These are phyloP conservation scores for Prunus armeniaca DNA, from an alignment of 306 rosid genomes.

Conservation along the genomic window DNA sequence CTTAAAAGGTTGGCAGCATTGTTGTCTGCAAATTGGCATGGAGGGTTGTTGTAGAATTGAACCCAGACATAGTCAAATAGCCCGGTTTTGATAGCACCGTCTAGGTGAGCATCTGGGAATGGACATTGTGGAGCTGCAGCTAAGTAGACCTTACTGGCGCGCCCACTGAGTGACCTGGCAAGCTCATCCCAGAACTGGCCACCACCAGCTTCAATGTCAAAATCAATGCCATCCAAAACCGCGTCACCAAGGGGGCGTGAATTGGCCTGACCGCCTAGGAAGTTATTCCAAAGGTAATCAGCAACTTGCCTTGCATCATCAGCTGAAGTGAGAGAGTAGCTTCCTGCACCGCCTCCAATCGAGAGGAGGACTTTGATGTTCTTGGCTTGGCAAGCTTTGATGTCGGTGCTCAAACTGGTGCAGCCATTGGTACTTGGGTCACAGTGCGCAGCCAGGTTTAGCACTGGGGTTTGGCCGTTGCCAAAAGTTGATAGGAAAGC, in stretches of 20 bases:
- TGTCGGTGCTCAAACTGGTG: conserved; percentile 26
- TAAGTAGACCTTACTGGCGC: conserved; percentile 29
- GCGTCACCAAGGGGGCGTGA: conserved; percentile 58
- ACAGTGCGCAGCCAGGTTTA: conserved; percentile 52
- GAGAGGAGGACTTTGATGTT: conserved; percentile 60
- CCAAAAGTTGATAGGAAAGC: conserved; percentile 54
- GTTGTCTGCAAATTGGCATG: conserved; percentile 37
- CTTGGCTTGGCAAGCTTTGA: conserved; percentile 39
- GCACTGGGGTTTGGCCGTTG: conserved; percentile 31
- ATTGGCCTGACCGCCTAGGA: conserved; percentile 42
- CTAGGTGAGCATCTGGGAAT: conserved; percentile 42
- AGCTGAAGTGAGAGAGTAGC: conserved; percentile 48
- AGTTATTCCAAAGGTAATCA: conserved; percentile 51
- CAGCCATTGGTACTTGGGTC: conserved; percentile 27
- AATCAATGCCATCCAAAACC: conserved; percentile 54
- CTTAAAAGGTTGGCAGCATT: conserved; percentile 33
- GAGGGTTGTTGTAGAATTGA: conserved; percentile 63
- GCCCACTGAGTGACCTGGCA: conserved; percentile 27
- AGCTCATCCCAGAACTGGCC: conserved; percentile 40
- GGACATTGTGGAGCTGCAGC: conserved; percentile 70
- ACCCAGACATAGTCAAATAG: conserved; percentile 64
- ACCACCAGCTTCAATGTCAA: conserved; percentile 44
- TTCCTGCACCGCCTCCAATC: conserved; percentile 42
- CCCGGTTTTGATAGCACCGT: conserved; percentile 42
- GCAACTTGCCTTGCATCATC: conserved; percentile 41